Conservation (phyloP, 495 filamentous ascomycete species). For the Penicillium steckii region DNA sequence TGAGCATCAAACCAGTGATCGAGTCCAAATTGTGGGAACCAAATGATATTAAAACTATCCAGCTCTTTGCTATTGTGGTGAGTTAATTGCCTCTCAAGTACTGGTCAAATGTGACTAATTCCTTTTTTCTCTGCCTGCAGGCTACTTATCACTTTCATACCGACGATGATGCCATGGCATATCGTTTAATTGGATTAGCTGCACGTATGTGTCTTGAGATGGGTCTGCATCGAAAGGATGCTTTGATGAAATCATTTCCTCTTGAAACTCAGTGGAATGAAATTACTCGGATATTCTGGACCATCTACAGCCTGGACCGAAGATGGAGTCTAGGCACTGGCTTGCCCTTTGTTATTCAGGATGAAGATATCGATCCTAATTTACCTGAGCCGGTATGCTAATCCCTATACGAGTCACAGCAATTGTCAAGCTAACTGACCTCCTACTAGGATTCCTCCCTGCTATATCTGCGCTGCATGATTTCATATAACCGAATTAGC, state of each 20-base stretch:
- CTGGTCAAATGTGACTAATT: not conserved
- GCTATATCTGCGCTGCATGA: conserved; percentile 75
- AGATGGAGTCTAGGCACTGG: conserved; percentile 82
- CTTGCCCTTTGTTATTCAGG: conserved; percentile 76
- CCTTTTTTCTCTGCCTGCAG: conserved; percentile 29
- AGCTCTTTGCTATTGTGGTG: conserved; percentile 71
- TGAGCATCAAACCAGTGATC: conserved; percentile 65
- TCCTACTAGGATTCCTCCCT: conserved; percentile 56
- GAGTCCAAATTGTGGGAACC: conserved; percentile 67
- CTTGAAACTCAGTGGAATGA: conserved; percentile 58
- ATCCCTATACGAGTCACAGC: not conserved
- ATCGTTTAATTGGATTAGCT: conserved; percentile 74
- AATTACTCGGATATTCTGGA: conserved; percentile 73
- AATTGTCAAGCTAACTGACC: not conserved
- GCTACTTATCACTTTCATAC: conserved; percentile 83
- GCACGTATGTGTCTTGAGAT: conserved; percentile 76
- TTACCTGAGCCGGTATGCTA: conserved; percentile 70
- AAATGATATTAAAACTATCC: conserved; percentile 65
- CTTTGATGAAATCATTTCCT: conserved; percentile 61
- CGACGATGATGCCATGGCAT: conserved; percentile 77
- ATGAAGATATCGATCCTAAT: conserved; percentile 78
- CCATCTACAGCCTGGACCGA: conserved; percentile 74
- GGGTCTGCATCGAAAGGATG: conserved; percentile 74
- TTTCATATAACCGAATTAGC: conserved; percentile 70
- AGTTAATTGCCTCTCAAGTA: conserved; percentile 20